These are phyloP conservation scores for Cercospora canescens DNA, from an alignment of 2,329 filamentous ascomycete genomes.

Conservation along the genomic window DNA sequence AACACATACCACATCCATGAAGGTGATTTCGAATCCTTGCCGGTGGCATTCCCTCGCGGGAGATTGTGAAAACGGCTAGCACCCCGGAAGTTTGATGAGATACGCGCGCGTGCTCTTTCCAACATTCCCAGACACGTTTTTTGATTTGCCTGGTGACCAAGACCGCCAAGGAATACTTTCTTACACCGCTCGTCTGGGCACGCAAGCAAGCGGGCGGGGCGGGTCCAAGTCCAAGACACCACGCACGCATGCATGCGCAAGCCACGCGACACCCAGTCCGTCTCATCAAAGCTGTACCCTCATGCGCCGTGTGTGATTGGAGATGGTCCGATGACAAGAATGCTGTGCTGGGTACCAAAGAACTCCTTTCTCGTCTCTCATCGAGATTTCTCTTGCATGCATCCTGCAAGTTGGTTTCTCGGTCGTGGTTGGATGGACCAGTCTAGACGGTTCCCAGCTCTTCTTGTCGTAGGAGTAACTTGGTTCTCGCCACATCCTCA, in stretches of 20 bases:
- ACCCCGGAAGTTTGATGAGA: background rate
- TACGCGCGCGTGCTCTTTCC: background rate
- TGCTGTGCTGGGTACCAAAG: background rate
- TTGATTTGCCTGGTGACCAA: background rate
- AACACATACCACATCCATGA: background rate
- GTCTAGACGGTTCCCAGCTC: background rate
- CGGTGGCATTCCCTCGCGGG: background rate
- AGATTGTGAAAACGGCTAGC: background rate
- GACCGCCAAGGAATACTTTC: constrained; percentile 16
- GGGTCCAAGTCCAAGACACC: background rate
- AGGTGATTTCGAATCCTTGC: background rate
- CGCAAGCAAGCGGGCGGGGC: background rate
- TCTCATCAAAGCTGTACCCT: background rate
- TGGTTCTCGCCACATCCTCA: background rate
- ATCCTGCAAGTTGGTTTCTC: background rate
- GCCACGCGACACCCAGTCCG: constrained; percentile 8
- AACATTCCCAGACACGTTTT: background rate
- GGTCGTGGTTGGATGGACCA: background rate
- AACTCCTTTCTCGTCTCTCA: background rate
- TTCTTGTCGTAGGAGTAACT: background rate
- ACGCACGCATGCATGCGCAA: constrained; percentile 7
- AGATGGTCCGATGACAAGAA: background rate
- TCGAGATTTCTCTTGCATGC: background rate
- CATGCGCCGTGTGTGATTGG: background rate
- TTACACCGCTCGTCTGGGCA: constrained; percentile 19